Conservation (phyloP, 2,329 filamentous ascomycete genomes). For the Alternaria arbusti region DNA sequence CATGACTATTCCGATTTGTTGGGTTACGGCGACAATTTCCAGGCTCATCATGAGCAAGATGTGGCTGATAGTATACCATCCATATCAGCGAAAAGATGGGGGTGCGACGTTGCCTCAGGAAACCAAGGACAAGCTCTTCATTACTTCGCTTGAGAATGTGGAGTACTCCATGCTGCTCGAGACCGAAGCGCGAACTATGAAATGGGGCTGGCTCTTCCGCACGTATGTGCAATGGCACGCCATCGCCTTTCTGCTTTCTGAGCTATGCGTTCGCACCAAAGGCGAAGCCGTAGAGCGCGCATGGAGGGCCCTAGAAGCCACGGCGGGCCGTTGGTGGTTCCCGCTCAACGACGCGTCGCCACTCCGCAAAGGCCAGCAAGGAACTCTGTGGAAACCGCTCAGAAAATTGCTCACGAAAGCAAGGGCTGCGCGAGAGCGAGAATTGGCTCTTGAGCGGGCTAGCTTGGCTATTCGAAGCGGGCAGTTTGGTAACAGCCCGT, state of each 20-base stretch:
- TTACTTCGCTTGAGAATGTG: constrained; percentile 75
- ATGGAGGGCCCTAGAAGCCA: constrained; percentile 63
- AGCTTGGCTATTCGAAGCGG: constrained; percentile 34
- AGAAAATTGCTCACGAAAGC: constrained; percentile 67
- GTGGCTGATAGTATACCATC: constrained; percentile 78
- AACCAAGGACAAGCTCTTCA: constrained; percentile 71
- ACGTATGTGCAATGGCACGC: constrained; percentile 72
- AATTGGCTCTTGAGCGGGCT: constrained; percentile 51
- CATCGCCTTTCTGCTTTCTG: constrained; percentile 66
- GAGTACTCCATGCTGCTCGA: constrained; percentile 73
- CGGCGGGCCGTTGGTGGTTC: constrained; percentile 52
- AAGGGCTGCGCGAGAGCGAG: constrained; percentile 59
- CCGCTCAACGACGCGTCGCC: constrained; percentile 32
- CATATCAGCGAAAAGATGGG: constrained; percentile 67
- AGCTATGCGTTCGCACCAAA: constrained; percentile 63
- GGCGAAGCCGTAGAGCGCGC: constrained; percentile 66
- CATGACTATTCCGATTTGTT: constrained; percentile 66
- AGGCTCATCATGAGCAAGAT: constrained; percentile 79
- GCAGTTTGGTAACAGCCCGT: constrained; percentile 22
- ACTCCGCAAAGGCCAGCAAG: constrained; percentile 45
- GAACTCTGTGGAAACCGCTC: constrained; percentile 69
- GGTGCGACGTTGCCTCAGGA: constrained; percentile 63
- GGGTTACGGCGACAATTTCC: constrained; percentile 71
- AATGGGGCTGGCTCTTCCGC: constrained; percentile 70
- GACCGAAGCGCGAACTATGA: constrained; percentile 65